These are phyloP conservation scores for Beauveria medogensis DNA, from an alignment of 2,329 filamentous ascomycete species.

Conservation along the genomic window DNA sequence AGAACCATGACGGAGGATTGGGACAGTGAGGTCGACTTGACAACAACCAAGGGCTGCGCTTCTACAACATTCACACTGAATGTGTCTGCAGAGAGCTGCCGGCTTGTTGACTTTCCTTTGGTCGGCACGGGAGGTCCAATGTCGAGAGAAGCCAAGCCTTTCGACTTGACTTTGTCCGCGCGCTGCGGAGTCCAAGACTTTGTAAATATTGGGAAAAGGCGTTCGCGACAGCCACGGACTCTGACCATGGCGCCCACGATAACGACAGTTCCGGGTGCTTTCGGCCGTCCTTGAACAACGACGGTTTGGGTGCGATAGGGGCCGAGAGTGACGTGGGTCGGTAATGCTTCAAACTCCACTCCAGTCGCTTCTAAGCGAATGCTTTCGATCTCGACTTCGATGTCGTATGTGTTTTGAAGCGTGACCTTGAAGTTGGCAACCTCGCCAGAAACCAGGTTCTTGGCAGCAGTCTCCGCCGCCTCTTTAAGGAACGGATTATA, in stretches of 20 bases:
- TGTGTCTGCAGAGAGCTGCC: constrained; percentile 38
- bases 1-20: constrained; percentile 88
- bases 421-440: constrained; percentile 70
- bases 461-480: constrained; percentile 48
- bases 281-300: constrained; percentile 60
- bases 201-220: constrained; percentile 75
- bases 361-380: constrained; percentile 69
- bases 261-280: constrained; percentile 56
- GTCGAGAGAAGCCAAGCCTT: constrained; percentile 55
- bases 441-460: constrained; percentile 74
- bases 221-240: constrained; percentile 72
- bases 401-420: constrained; percentile 89
- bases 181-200: constrained; percentile 65
- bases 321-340: constrained; percentile 61
- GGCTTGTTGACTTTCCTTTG: constrained; percentile 29
- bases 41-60: constrained; percentile 65
- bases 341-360: constrained; percentile 58
- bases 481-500: constrained; percentile 86
- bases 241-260: constrained; percentile 74
- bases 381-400: constrained; percentile 82
- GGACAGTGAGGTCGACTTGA: constrained; percentile 69
- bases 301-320: constrained; percentile 78
- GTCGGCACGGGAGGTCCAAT: constrained; percentile 26
- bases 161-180: constrained; percentile 67
- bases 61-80: constrained; percentile 68